Conservation (phyloP, 2,329 filamentous ascomycete genomes). For the Aspergillus awamori region DNA sequence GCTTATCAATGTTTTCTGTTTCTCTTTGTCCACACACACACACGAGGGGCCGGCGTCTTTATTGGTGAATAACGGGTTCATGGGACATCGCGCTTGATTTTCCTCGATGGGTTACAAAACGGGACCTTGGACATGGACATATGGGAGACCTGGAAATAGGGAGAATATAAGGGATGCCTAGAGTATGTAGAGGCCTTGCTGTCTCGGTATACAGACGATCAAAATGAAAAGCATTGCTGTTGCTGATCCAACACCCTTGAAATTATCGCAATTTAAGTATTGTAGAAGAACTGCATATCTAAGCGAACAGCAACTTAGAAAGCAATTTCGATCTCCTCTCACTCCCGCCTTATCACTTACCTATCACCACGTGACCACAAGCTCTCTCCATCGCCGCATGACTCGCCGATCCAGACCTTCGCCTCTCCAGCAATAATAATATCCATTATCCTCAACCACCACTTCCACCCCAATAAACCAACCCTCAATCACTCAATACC, state of each 20-base stretch:
- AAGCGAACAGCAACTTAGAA: too few species aligned
- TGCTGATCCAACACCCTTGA: neutral
- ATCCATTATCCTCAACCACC: neutral
- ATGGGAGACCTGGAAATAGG: constrained; percentile 26
- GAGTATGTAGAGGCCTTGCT: constrained; percentile 21
- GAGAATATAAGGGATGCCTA: constrained; percentile 23
- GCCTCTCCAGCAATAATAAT: neutral
- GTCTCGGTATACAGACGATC: constrained; percentile 27
- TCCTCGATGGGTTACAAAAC: constrained; percentile 23
- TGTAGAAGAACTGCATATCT: too few species aligned
- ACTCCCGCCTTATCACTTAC: neutral
- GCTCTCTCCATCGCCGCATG: neutral
- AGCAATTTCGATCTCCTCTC: too few species aligned
- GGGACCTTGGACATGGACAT: constrained; percentile 28
- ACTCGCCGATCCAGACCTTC: neutral
- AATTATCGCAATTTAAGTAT: too few species aligned
- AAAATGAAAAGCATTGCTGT: constrained; percentile 19
- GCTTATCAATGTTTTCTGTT: constrained; percentile 24
- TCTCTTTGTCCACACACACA: constrained; percentile 23
- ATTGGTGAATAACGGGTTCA: constrained; percentile 22
- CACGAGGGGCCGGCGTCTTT: constrained; percentile 28
- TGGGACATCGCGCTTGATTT: constrained; percentile 25
- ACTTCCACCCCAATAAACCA: too few species aligned
- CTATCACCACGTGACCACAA: constrained; percentile 6
- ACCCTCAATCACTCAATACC: neutral